Base-by-base conservation (phyloP, 23 red algal genomes). In the Cyanidiococcus yangmingshanensis region DNA sequence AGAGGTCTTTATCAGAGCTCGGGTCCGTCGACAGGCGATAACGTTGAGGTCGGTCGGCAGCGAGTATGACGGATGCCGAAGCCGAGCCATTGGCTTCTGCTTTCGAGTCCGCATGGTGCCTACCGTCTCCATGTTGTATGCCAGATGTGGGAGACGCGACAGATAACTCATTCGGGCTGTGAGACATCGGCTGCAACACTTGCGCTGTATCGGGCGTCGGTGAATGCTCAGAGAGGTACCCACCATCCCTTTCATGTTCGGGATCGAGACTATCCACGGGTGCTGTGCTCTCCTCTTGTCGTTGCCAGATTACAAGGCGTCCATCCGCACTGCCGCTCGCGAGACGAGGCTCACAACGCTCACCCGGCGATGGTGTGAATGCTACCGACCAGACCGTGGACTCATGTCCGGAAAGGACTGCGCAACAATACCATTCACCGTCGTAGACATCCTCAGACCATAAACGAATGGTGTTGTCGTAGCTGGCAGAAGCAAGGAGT, bases 401-500 rank as follows among this genome's bases (percentile, higher is more conserved):
- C 29, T 39, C 74, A 57, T 90, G 87, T 1, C 76, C 92, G 17
- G 79, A 41, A 26, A 96, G 79, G 50, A 74, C 41, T 41, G 82
- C 84, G 57, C 57, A 80, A 27, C 85, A 87, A 82, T 87, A 98
- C 50, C 75, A 77, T 34, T 79, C 75, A 79, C 87, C 86, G 57
- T 98, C 94, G 75, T 91, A 85, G 37, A 88, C 84, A 58, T 95
- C 90, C 83, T 95, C 90, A 25, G 78, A 82, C 94, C 94, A 98
- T 21, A 91, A 77, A 31, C 94, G 85, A 50, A 98, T 78, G 17
- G 85, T 87, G 63, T 87, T 81, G 57, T 98, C 94, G 50, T 86
- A 98, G 34, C 85, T 77, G 67, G 68, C 84, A 25, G 82, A 87
- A 1, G 85, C 75, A 34, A 98, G 75, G 16, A 91, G 68, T 41